Percentiles rank a stretch among this genome's conserved stretches.
phyloP scores from a whole-genome alignment of 495 filamentous ascomycete species.

The Chlorociboria aeruginascens region DNA sequence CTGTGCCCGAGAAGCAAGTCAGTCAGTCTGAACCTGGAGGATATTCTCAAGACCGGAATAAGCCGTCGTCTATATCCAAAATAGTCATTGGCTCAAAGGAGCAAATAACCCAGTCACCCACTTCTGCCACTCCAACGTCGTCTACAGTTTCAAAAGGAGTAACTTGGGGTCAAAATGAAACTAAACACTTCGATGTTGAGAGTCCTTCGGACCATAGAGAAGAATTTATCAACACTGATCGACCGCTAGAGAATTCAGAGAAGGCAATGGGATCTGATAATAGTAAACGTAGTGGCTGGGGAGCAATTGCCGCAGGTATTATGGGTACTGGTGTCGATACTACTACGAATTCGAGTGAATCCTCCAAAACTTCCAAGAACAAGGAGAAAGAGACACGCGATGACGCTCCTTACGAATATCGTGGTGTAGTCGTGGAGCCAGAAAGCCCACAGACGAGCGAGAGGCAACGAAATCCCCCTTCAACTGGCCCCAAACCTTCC shows the following conservation, averaged over 20 bases:
- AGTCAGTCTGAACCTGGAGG: background rate
- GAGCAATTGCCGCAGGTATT: constrained; percentile 27
- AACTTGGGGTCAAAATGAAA: constrained; percentile 49
- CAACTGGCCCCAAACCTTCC: constrained; percentile 11
- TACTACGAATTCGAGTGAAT: constrained; percentile 16
- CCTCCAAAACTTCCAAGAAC: constrained; percentile 4
- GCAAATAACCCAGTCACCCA: constrained; percentile 7
- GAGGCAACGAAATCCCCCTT: constrained; percentile 5
- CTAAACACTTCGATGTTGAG: constrained; percentile 46
- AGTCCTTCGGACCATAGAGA: constrained; percentile 30
- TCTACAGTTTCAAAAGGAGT: constrained; percentile 37
- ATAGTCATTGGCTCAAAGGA: constrained; percentile 10
- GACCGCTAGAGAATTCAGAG: background rate
- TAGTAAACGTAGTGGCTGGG: constrained; percentile 22
- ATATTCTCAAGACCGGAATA: background rate
- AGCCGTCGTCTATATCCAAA: constrained; percentile 3
- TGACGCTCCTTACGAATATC: constrained; percentile 16
- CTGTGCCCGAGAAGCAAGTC: background rate
- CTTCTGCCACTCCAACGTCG: constrained; percentile 17
- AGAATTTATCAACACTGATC: constrained; percentile 10
- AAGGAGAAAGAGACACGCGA: constrained; percentile 14
- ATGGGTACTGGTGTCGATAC: constrained; percentile 22
- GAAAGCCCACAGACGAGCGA: constrained; percentile 3
- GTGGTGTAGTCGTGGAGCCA: constrained; percentile 12
- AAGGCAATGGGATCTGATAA: constrained; percentile 3